Conservation (phyloP, 768 basidiomycete genomes). For the Tricholoma furcatifolium region DNA sequence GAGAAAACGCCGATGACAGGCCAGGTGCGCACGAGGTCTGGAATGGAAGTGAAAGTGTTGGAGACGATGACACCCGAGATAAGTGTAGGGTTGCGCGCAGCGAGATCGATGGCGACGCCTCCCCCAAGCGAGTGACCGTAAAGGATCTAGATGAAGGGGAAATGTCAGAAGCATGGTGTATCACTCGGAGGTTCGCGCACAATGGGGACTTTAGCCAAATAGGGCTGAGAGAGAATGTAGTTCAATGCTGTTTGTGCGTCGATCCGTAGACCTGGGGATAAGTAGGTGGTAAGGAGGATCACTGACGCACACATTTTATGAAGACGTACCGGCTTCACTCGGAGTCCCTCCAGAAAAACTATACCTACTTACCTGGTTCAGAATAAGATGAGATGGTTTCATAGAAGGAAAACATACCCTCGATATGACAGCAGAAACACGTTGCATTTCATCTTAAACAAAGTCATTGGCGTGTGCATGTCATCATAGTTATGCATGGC, state of each 20-base stretch:
- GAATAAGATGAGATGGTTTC: not conserved
- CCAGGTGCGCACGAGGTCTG: constrained; percentile 64
- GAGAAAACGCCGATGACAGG: constrained; percentile 66
- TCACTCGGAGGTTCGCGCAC: constrained; percentile 32
- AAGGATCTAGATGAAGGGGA: constrained; percentile 47
- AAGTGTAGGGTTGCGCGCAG: constrained; percentile 65
- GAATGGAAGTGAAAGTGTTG: constrained; percentile 86
- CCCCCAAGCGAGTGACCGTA: constrained; percentile 85
- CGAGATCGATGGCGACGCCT: constrained; percentile 83
- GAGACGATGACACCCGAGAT: constrained; percentile 76
- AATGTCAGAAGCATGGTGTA: not conserved
- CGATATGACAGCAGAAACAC: constrained; percentile 88
- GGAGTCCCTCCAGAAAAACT: constrained; percentile 77
- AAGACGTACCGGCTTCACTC: constrained; percentile 64
- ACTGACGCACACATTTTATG: not conserved
- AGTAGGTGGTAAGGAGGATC: not conserved
- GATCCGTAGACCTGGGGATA: constrained; percentile 58
- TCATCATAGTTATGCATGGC: constrained; percentile 74
- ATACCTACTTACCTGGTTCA: constrained; percentile 48
- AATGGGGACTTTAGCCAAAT: constrained; percentile 57
- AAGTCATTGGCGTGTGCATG: constrained; percentile 62
- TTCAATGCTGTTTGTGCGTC: constrained; percentile 83
- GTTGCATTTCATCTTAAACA: constrained; percentile 74
- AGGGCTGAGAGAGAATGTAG: constrained; percentile 55
- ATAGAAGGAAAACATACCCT: constrained; percentile 53